Evolutionary conservation across 2,329 filamentous ascomycete genomes (phyloP).

Genomic region (Diplodia mutila): DNA sequence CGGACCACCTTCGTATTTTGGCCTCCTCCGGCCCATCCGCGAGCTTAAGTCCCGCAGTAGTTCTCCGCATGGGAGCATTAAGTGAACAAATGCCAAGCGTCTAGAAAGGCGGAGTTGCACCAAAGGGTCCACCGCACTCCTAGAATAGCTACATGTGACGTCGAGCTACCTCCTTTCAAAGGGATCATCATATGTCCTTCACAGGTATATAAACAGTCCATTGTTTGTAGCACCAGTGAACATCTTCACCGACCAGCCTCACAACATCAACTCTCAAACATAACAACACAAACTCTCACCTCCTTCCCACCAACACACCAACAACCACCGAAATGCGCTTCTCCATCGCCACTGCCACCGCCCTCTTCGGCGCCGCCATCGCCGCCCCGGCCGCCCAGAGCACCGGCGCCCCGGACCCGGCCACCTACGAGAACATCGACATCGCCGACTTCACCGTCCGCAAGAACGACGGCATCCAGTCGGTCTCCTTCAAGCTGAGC

Average conservation of each 20-base stretch:
- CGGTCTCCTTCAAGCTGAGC: conserved; percentile 16
- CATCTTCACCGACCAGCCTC: not conserved
- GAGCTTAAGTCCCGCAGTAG: conserved; percentile 1
- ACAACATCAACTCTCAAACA: not conserved
- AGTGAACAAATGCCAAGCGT: not conserved
- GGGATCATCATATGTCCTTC: not conserved
- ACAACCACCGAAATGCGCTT: conserved; percentile 44
- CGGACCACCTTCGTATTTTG: not conserved
- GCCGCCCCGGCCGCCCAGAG: not conserved
- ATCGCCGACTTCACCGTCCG: conserved; percentile 17
- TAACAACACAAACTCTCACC: not conserved
- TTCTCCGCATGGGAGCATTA: not conserved
- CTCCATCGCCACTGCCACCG: conserved; percentile 37
- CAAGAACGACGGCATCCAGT: conserved; percentile 24
- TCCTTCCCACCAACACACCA: not conserved
- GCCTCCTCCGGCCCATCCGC: not conserved
- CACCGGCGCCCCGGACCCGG: not conserved
- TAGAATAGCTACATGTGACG: conserved; percentile 18
- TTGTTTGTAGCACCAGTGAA: not conserved
- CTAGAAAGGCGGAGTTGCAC: not conserved
- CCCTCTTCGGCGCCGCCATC: conserved; percentile 9
- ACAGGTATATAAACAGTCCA: not conserved
- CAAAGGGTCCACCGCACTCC: not conserved
- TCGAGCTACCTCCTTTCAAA: not conserved
- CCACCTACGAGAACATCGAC: conserved; percentile 15